Base-by-base conservation (phyloP, 257 asterid genomes). In the Marsdenia floribunda region DNA sequence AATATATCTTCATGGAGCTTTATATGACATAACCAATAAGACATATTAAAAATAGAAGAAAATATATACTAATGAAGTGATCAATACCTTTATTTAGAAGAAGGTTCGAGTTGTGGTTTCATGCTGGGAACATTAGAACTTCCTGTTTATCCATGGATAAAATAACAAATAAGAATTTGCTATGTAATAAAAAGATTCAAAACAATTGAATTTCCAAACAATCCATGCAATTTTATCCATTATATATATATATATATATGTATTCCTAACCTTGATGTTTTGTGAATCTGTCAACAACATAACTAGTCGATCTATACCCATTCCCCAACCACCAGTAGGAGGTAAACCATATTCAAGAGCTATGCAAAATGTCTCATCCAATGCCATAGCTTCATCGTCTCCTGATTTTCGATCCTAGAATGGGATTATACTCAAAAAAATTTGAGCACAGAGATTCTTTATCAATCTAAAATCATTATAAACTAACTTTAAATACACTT, bases 291-390 rank as follows among this genome's bases (percentile, higher is more conserved):
- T 91, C 83, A 93, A 80, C 83, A 91, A 68, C 98, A 93, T 93
- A 2, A 94, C 72, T 8, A 93, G 73, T 26, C 97, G 89, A 79
- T 91, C 98, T 76, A 93, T 89, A 37, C 98, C 98, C 80, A 93
- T 70, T 68, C 98, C 98, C 98, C 98, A 93, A 14, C 98, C 97
- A 75, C 92, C 97, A 68, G 98, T 91, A 26, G 98, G 98, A 76
- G 97, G 97, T 68, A 93, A 81, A 52, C 97, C 98, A 77, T 91
- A 93, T 80, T 93, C 98, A 78, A 93, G 98, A 73, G 97, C 93
- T 0, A 91, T 88, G 73, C 94, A 88, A 69, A 93, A 93, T 8
- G 90, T 83, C 81, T 93, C 98, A 72, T 91, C 98, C 80, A 90
- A 79, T 42, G 93, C 97, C 98, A 93, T 93, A 24, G 98, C 98